Evolutionary conservation across 352 stramenopile species (phyloP).

Genomic region (Globisporangium nodosum): DNA sequence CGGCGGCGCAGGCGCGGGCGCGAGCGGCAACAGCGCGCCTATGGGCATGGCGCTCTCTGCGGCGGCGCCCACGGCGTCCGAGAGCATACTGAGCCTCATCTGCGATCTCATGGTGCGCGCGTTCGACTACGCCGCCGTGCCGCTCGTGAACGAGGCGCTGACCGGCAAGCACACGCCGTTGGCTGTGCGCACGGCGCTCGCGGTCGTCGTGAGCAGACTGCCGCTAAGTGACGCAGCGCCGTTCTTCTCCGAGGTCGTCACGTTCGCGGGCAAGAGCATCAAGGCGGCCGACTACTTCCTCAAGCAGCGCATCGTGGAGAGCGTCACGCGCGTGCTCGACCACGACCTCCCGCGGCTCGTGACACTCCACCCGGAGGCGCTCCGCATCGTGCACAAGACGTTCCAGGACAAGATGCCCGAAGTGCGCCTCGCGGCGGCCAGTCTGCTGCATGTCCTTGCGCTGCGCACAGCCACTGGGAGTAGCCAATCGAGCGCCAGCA

Average conservation of each 20-base stretch:
- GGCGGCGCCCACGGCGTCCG: slow-evolving; percentile 42
- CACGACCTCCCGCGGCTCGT: slow-evolving; percentile 31
- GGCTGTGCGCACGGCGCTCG: slow-evolving; percentile 62
- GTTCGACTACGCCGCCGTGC: slow-evolving; percentile 68
- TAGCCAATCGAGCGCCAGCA: slow-evolving; percentile 4
- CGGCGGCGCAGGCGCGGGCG: slow-evolving; percentile 15
- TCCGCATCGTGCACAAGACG: slow-evolving; percentile 67
- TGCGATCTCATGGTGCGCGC: slow-evolving; percentile 64
- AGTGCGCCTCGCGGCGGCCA: slow-evolving; percentile 54
- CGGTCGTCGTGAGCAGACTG: slow-evolving; percentile 63
- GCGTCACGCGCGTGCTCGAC: slow-evolving; percentile 48
- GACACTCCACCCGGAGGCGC: slow-evolving; percentile 49
- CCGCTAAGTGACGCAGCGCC: slow-evolving; percentile 47
- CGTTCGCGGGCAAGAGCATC: slow-evolving; percentile 52
- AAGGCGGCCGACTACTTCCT: slow-evolving; percentile 72
- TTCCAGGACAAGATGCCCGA: slow-evolving; percentile 77
- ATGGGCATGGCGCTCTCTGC: slow-evolving; percentile 54
- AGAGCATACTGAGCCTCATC: slow-evolving; percentile 62
- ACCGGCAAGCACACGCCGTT: slow-evolving; percentile 47
- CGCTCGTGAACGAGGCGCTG: slow-evolving; percentile 51
- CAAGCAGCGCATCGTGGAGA: slow-evolving; percentile 73
- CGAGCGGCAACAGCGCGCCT: slow-evolving; percentile 21
- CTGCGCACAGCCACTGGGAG: slow-evolving; percentile 34
- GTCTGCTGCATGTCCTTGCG: slow-evolving; percentile 58
- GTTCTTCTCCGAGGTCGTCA: slow-evolving; percentile 63